Percentiles rank a stretch among this genome's conserved stretches.
phyloP scores from a whole-genome alignment of 148 eudicot species.

The Pouteria glomerata region DNA sequence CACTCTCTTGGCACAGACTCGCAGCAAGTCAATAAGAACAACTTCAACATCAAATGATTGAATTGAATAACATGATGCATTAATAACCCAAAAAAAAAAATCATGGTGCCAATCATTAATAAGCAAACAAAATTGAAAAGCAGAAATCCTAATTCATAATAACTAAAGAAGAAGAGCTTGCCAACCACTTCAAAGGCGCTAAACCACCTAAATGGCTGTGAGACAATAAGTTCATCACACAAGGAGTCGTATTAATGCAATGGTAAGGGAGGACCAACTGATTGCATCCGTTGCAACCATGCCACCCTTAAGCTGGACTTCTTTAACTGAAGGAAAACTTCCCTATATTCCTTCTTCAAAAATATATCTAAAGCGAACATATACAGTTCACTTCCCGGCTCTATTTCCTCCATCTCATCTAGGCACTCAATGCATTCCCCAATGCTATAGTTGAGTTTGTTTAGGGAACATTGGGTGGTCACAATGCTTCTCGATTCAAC shows the following conservation, averaged over 20 bases:
- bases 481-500: constrained; percentile 20
- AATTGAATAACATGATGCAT: no score
- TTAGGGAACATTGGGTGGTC: constrained; percentile 15
- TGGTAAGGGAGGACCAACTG: constrained; percentile 18
- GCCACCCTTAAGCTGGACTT: constrained; percentile 27
- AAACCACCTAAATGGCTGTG: not conserved
- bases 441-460: constrained; percentile 19
- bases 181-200: not conserved
- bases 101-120: not conserved
- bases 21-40: not conserved
- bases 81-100: not conserved
- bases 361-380: constrained; percentile 33
- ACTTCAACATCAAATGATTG: not conserved
- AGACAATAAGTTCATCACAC: not conserved
- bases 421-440: constrained; percentile 37
- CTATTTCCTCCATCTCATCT: constrained; percentile 28
- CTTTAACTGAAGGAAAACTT: constrained; percentile 30
- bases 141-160: not conserved
- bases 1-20: not conserved
- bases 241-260: not conserved
- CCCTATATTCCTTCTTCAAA: constrained; percentile 33
- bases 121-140: not conserved
- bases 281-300: constrained; percentile 29
- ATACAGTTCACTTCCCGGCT: constrained; percentile 31
- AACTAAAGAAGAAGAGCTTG: not conserved